A percentile compares a stretch with the other conserved stretches of the same genome.
Evolutionary conservation across 371 early-diverging fungal genomes (phyloP).

Genomic region (Dentiscutata heterogama): DNA sequence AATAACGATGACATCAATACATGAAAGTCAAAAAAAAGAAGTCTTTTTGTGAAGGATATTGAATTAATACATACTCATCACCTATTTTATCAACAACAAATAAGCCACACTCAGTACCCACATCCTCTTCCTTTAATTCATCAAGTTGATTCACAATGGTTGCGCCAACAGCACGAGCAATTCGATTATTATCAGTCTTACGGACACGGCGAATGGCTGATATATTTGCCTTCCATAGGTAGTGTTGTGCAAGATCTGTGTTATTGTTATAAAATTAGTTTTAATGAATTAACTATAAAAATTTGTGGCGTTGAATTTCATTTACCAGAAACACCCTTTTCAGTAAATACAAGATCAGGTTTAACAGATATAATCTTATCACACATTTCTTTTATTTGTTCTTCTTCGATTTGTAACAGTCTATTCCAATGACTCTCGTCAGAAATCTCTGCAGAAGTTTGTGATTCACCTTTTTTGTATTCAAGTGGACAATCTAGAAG

Average conservation of each 20-base stretch:
- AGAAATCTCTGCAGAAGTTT: slow-evolving; percentile 98
- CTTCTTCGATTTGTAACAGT: slow-evolving; percentile 99
- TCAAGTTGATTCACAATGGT: slow-evolving; percentile 98
- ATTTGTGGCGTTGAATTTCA: not conserved
- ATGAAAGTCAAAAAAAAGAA: not conserved
- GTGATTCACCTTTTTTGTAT: slow-evolving; percentile 99
- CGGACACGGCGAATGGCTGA: slow-evolving; percentile 99
- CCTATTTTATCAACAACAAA: slow-evolving; percentile 99
- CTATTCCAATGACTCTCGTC: slow-evolving; percentile 97
- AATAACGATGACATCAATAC: not conserved
- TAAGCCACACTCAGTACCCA: slow-evolving; percentile 96
- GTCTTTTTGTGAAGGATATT: not conserved
- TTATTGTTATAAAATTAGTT: not conserved
- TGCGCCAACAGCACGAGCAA: slow-evolving; percentile 98
- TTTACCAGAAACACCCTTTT: slow-evolving; percentile 97
- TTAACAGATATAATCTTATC: slow-evolving; percentile 96
- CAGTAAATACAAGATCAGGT: slow-evolving; percentile 99
- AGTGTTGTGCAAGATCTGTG: slow-evolving; percentile 96
- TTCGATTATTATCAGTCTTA: slow-evolving; percentile 99
- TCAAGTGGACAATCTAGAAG: slow-evolving; percentile 99
- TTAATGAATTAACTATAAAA: slow-evolving; percentile 41
- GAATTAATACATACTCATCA: slow-evolving; percentile 82
- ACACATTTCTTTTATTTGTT: slow-evolving; percentile 98
- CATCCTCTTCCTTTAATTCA: slow-evolving; percentile 95
- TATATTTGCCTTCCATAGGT: slow-evolving; percentile 97